Evolutionary conservation across 305 asterid species (phyloP).

Genomic region (Ajuga reptans): DNA sequence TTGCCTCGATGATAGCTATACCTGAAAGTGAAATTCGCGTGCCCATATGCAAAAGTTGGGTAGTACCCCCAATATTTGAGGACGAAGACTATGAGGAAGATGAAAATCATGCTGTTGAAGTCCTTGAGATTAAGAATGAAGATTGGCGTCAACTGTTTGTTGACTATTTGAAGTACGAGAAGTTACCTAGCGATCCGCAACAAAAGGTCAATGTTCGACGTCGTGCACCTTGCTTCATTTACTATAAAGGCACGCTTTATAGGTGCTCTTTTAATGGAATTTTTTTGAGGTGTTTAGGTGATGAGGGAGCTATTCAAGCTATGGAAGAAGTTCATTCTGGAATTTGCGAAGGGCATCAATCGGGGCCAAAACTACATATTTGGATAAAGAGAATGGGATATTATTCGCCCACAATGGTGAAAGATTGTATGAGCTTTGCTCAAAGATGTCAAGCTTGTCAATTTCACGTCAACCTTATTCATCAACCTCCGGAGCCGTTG

Average conservation of each 20-base stretch:
- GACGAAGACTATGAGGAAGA: neutral
- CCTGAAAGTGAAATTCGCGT: neutral
- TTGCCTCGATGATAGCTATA: neutral
- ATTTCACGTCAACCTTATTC: no score
- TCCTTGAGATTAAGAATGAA: neutral
- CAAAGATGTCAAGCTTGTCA: neutral
- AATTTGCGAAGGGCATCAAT: neutral
- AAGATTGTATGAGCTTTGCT: neutral
- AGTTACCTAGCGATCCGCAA: neutral
- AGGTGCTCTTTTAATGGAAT: neutral
- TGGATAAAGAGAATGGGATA: constrained; percentile 5
- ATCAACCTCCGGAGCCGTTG: neutral
- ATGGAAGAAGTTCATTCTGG: neutral
- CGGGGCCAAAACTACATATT: neutral
- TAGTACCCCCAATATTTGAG: neutral
- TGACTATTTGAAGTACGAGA: neutral
- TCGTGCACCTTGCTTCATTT: neutral
- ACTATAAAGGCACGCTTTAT: neutral
- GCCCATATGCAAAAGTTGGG: neutral
- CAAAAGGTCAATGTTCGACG: neutral
- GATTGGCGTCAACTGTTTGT: neutral
- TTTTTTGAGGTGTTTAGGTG: neutral
- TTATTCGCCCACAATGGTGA: constrained; percentile 1
- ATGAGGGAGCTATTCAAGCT: neutral
- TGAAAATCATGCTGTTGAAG: neutral